Percentiles rank a stretch among this genome's conserved stretches.
These are phyloP conservation scores for Scleroderma citrinum DNA, from an alignment of 768 basidiomycete genomes.

Conservation along the genomic window DNA sequence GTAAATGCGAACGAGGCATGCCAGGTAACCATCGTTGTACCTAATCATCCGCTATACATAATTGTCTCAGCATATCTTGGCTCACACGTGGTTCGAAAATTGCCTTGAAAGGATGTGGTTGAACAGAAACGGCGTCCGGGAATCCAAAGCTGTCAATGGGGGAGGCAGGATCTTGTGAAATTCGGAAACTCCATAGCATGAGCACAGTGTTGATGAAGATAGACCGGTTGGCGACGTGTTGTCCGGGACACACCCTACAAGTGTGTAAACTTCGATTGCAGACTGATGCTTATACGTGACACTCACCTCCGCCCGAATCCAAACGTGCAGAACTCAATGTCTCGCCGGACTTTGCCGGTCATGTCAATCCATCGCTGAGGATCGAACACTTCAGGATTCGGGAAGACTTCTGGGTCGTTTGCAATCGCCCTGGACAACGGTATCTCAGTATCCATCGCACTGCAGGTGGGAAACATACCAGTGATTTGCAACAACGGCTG, in stretches of 20 bases:
- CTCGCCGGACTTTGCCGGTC: conserved; percentile 37
- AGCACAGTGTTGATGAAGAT: conserved; percentile 57
- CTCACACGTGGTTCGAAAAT: conserved; percentile 41
- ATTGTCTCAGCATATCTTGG: neutral
- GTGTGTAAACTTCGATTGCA: neutral
- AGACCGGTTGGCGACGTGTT: conserved; percentile 37
- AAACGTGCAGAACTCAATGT: conserved; percentile 41
- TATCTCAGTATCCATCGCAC: neutral
- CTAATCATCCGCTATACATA: neutral
- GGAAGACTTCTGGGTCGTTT: conserved; percentile 18
- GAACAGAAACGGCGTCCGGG: conserved; percentile 51
- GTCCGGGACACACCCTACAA: conserved; percentile 53
- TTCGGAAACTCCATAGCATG: conserved; percentile 52
- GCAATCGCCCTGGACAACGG: conserved; percentile 15
- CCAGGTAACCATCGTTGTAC: no score
- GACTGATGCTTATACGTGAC: neutral
- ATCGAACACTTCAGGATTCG: conserved; percentile 41
- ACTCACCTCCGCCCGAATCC: conserved; percentile 42
- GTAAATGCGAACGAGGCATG: no score
- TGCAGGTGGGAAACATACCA: conserved; percentile 10
- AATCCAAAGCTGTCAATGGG: conserved; percentile 56
- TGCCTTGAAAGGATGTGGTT: conserved; percentile 52
- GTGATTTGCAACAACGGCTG: conserved; percentile 12
- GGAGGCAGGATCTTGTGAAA: conserved; percentile 38
- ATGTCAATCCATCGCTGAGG: conserved; percentile 47